Percentiles rank a stretch among this genome's conserved stretches.
phyloP scores from a whole-genome alignment of 768 basidiomycete genomes.

The Calocybe indica region DNA sequence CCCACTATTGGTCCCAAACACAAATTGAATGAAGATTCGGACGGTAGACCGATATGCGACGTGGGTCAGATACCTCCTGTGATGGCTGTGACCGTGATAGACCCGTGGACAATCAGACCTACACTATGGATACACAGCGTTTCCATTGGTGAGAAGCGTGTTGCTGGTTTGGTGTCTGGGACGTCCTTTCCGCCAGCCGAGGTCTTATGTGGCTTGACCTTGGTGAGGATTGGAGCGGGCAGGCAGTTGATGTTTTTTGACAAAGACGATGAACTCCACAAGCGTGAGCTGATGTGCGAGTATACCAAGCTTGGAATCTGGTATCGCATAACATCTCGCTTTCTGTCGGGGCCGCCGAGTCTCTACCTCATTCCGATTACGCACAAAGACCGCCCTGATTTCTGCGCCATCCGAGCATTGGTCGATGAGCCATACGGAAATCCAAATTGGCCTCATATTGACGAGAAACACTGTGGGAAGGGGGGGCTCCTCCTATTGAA shows the following conservation, averaged over 20 bases:
- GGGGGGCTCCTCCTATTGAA: conserved; percentile 50
- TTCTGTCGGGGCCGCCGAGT: conserved; percentile 43
- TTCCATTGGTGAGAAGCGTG: conserved; percentile 37
- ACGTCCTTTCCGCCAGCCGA: conserved; percentile 45
- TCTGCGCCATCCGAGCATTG: conserved; percentile 43
- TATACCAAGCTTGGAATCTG: conserved; percentile 60
- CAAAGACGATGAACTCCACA: conserved; percentile 38
- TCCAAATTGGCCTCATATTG: conserved; percentile 49
- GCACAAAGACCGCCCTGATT: conserved; percentile 48
- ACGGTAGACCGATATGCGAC: conserved; percentile 38
- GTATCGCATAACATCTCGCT: conserved; percentile 57
- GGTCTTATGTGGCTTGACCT: conserved; percentile 25
- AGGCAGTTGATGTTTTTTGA: conserved; percentile 29
- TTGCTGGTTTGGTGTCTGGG: conserved; percentile 66
- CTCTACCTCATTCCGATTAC: conserved; percentile 65
- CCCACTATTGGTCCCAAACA: conserved; percentile 54
- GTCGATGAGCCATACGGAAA: conserved; percentile 44
- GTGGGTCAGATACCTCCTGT: conserved; percentile 42
- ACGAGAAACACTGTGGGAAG: conserved; percentile 33
- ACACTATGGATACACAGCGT: conserved; percentile 63
- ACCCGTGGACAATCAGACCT: conserved; percentile 59
- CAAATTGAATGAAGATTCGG: conserved; percentile 45
- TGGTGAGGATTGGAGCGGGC: conserved; percentile 29
- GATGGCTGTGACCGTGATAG: conserved; percentile 54
- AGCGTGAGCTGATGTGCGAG: conserved; percentile 50